phyloP scores from a whole-genome alignment of 306 rosid species.

The Dryas drummondii region DNA sequence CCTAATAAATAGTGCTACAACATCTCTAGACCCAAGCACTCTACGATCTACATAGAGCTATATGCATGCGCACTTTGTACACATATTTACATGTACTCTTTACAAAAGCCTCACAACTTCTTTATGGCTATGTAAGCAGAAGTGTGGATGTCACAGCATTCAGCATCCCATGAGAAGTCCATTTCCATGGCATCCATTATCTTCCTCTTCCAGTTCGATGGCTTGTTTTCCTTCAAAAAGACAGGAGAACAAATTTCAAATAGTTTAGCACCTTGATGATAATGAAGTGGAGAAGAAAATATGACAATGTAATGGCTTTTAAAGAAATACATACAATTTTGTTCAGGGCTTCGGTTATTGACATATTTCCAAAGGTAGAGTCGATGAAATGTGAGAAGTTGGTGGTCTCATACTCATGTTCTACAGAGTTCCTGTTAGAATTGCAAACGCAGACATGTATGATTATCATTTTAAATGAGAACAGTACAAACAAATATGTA shows the following conservation, averaged over 20 bases:
- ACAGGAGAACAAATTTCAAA: slow-evolving; percentile 17
- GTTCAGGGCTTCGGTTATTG: slow-evolving; percentile 59
- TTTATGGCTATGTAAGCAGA: slow-evolving; percentile 63
- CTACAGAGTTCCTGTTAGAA: slow-evolving; percentile 43
- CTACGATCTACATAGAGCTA: not conserved
- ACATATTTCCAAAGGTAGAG: slow-evolving; percentile 56
- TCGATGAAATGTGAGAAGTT: slow-evolving; percentile 58
- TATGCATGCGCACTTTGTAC: not conserved
- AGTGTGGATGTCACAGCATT: slow-evolving; percentile 68
- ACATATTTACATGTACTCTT: slow-evolving; percentile 4
- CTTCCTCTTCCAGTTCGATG: slow-evolving; percentile 56
- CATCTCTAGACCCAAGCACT: not conserved
- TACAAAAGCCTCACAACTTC: slow-evolving; percentile 38
- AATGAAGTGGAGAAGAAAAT: not conserved
- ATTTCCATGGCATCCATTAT: slow-evolving; percentile 65
- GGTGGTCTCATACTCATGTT: slow-evolving; percentile 45
- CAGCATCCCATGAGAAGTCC: slow-evolving; percentile 93
- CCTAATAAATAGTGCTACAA: not conserved
- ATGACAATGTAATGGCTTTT: not conserved
- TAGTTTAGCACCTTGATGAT: slow-evolving; percentile 1
- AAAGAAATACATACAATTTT: slow-evolving; percentile 59
- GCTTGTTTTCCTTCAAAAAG: slow-evolving; percentile 49
- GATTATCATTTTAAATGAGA: not conserved
- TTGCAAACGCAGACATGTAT: slow-evolving; percentile 18
- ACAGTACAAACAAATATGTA: not conserved